Evolutionary conservation across 331 rosid genomes (phyloP), one percentile per base, ranked within the genome.

Genomic region (Pyrus hybrid): DNA sequence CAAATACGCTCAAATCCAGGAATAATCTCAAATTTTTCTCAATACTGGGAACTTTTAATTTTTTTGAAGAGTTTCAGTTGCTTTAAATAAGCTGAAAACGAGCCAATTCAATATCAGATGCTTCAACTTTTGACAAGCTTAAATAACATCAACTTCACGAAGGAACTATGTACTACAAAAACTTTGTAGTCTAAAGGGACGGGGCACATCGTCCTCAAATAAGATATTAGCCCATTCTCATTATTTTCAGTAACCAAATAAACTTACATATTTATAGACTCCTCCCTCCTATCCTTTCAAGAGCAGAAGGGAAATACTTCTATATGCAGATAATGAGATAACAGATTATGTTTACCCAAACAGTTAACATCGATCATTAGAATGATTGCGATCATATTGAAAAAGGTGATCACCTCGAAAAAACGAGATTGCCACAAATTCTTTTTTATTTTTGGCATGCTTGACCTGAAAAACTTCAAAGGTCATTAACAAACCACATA

Each of bases 401-500:
- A 43, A 14, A 68, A 2, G 47, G 33, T 41, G n/a, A 41, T 47
- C 7, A 43, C 17, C 51, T 20, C 47, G 6, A n/a, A 12, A 33
- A 20, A 20, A 35, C 1, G 10, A 35, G 33, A 32, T 64, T 32
- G 28, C 56, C 21, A 9, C 29, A 56, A 22, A n/a, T 12, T 45
- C 1, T n/a, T 5, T 17, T 22, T 8, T 17, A 65, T 26, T 61
- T 72, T 22, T 12, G 68, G 26, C 30, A 68, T 29, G 63, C 51
- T 33, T 26, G 22, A 43, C 37, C 53, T 6, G 35, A 45, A 76
- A 21, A 43, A 13, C 33, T 73, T 63, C 51, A 63, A 63, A 56
- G 65, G 23, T 66, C 76, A n/a, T 32, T 4, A 64, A 53, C 37
- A 77, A 30, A 85, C 67, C 60, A 26, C n/a, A 43, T 13, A 33